Percentiles rank a stretch among this genome's conserved stretches.
phyloP scores from a whole-genome alignment of 2,329 filamentous ascomycete species.

The Ceratocystis eucalypticola region DNA sequence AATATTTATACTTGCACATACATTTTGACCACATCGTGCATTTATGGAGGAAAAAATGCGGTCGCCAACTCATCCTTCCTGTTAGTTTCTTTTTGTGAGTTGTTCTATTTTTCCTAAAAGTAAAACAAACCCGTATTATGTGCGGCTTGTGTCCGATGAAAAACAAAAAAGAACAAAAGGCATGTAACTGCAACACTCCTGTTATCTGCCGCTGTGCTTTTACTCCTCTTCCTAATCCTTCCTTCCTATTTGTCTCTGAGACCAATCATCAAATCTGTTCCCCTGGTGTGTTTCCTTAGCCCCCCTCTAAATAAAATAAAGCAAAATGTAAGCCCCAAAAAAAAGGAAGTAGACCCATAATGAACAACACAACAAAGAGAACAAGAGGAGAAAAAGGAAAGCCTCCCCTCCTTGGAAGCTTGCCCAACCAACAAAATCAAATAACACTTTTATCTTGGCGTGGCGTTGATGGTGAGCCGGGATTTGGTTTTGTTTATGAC shows the following conservation, averaged over 20 bases:
- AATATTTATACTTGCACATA: background rate
- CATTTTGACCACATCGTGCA: background rate
- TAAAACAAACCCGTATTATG: no score
- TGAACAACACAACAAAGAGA: background rate
- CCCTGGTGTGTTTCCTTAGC: no score
- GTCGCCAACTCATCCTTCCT: no score
- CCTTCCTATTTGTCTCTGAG: background rate
- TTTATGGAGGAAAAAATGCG: background rate
- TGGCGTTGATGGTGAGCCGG: background rate
- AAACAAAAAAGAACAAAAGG: background rate
- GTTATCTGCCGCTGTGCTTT: background rate
- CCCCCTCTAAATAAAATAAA: background rate
- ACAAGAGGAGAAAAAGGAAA: background rate
- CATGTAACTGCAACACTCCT: background rate
- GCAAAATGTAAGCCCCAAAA: background rate
- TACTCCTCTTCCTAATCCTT: background rate
- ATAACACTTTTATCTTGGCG: background rate
- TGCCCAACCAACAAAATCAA: constrained; percentile 2
- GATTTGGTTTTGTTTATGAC: background rate
- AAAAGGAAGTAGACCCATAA: background rate
- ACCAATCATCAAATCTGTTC: no score
- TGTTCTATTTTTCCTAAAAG: no score
- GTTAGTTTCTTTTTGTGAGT: no score
- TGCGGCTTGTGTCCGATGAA: no score
- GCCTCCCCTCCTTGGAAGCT: background rate